Evolutionary conservation across 805 yeast species (phyloP).

Genomic region (Wickerhamomyces bisporus): DNA sequence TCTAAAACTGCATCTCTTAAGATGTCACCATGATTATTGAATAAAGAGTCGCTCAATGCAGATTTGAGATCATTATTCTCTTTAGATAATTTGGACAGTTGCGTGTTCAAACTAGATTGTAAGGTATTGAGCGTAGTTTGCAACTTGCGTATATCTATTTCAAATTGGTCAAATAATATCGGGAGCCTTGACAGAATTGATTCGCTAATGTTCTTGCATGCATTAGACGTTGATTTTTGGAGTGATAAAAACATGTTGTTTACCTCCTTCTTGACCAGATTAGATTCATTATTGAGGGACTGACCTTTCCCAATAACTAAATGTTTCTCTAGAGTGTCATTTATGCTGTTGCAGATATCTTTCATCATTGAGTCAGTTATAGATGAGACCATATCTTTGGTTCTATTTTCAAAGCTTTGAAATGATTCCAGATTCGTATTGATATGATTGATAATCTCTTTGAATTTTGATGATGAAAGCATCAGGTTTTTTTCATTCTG

Average conservation of each 20-base stretch:
- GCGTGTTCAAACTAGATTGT: slow-evolving; percentile 11
- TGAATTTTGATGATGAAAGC: slow-evolving; percentile 28
- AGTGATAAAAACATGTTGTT: slow-evolving; percentile 9
- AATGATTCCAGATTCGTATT: slow-evolving; percentile 24
- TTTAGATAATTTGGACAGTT: slow-evolving; percentile 18
- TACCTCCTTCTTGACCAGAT: slow-evolving; percentile 12
- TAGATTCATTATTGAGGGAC: slow-evolving; percentile 2
- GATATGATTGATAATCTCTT: slow-evolving; percentile 24
- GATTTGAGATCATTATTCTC: slow-evolving; percentile 22
- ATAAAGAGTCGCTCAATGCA: slow-evolving; percentile 16
- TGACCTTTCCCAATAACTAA: background rate
- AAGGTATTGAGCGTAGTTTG: slow-evolving; percentile 6
- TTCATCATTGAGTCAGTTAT: slow-evolving; percentile 10
- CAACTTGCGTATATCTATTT: slow-evolving; percentile 9
- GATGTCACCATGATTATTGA: slow-evolving; percentile 19
- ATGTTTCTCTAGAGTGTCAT: background rate
- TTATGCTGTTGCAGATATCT: slow-evolving; percentile 4
- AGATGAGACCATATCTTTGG: slow-evolving; percentile 13
- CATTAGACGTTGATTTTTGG: slow-evolving; percentile 16
- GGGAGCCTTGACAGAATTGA: slow-evolving; percentile 21
- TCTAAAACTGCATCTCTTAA: slow-evolving; percentile 11
- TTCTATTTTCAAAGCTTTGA: slow-evolving; percentile 17
- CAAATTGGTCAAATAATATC: slow-evolving; percentile 15
- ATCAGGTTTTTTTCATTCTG: slow-evolving; percentile 28
- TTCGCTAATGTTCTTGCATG: slow-evolving; percentile 20